Conservation (phyloP, 768 basidiomycete genomes). For the Ephemerocybe angulata region DNA sequence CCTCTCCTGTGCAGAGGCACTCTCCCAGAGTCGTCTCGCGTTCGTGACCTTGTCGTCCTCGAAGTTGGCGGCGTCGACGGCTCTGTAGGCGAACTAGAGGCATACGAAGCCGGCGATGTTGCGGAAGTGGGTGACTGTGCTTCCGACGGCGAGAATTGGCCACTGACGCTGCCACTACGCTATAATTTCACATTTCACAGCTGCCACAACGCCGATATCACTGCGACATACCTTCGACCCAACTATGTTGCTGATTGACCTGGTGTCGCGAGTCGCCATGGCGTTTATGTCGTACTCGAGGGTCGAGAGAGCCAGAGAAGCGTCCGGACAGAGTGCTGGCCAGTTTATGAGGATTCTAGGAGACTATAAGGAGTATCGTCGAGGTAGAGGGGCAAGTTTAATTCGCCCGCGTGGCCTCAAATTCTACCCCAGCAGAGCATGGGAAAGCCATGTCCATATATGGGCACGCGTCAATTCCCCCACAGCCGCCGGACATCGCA, state of each 20-base stretch:
- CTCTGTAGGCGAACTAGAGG: slow-evolving; percentile 39
- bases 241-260: neutral
- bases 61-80: slow-evolving; percentile 40
- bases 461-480: no score
- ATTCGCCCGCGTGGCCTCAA: no score
- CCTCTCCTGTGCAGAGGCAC: slow-evolving; percentile 77
- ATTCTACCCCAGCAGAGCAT: no score
- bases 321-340: no score
- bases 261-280: neutral
- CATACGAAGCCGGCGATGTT: slow-evolving; percentile 21
- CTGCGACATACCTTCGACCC: neutral
- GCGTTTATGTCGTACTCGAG: neutral
- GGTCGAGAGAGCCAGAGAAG: neutral
- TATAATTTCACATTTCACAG: neutral
- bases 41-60: slow-evolving; percentile 32
- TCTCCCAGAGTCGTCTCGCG: slow-evolving; percentile 60
- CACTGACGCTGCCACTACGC: neutral
- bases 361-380: no score
- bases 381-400: no score
- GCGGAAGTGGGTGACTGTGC: slow-evolving; percentile 39
- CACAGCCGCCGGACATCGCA: no score
- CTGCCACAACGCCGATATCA: neutral
- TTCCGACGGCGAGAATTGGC: slow-evolving; percentile 30
- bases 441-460: no score
- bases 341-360: no score